phyloP scores from a whole-genome alignment of 2,329 filamentous ascomycete species.

The Berkeleyomyces rouxiae region DNA sequence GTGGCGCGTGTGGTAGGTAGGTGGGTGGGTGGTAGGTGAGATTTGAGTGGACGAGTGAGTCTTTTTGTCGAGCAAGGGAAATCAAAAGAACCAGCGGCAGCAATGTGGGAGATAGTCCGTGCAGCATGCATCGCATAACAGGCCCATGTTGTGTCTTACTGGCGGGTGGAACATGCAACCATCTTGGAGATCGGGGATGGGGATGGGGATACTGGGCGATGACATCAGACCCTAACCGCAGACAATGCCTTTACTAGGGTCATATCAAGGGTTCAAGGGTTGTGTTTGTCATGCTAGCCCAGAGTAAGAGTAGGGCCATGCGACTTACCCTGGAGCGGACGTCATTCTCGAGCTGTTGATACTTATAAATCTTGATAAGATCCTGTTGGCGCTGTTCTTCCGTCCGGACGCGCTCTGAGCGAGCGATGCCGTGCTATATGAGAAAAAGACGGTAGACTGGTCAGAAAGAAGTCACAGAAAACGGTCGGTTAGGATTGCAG shows the following conservation, averaged over 20 bases:
- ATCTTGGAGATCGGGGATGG: not conserved
- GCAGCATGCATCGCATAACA: not conserved
- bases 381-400: conserved; percentile 57
- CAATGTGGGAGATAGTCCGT: not conserved
- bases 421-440: conserved; percentile 64
- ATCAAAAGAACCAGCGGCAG: not conserved
- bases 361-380: conserved; percentile 57
- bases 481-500: not conserved
- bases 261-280: not conserved
- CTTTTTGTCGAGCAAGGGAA: not conserved
- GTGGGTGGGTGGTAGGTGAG: not conserved
- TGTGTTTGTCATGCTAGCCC: no score
- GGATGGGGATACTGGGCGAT: not conserved
- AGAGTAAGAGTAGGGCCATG: not conserved
- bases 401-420: conserved; percentile 43
- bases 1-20: not conserved
- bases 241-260: not conserved
- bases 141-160: not conserved
- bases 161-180: not conserved
- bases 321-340: conserved; percentile 45
- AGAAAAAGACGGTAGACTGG: not conserved
- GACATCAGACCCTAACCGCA: not conserved
- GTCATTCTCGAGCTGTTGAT: conserved; percentile 51
- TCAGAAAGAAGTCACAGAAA: not conserved
- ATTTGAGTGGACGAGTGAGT: not conserved